A percentile compares a stretch with the other conserved stretches of the same genome.
These are phyloP conservation scores for Phaseolus lunatus DNA, from an alignment of 306 rosid genomes.

Conservation along the genomic window DNA sequence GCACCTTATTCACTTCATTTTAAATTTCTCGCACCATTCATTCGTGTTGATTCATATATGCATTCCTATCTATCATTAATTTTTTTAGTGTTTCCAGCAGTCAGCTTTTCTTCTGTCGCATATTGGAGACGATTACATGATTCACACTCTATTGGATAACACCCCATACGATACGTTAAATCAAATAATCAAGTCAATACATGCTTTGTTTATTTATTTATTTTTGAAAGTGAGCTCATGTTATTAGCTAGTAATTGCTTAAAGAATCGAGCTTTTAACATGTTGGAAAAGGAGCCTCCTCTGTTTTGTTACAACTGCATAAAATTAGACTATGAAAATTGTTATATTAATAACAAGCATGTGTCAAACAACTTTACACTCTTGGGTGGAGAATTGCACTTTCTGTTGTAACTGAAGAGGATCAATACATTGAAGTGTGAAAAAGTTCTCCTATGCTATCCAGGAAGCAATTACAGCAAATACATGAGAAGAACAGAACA, in stretches of 20 bases:
- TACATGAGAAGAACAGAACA: not conserved
- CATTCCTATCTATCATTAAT: not conserved
- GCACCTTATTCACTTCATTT: not conserved
- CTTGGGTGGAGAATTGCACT: not conserved
- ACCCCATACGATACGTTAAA: not conserved
- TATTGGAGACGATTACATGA: not conserved
- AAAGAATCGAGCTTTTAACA: constrained; percentile 5
- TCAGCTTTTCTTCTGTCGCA: not conserved
- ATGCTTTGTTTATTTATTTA: not conserved
- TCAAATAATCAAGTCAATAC: not conserved
- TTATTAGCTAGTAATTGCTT: not conserved
- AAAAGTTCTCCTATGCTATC: not conserved
- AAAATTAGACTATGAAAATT: not conserved
- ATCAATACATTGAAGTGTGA: not conserved
- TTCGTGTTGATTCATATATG: not conserved
- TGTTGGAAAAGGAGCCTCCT: not conserved
- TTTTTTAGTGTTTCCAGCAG: not conserved
- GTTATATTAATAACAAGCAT: not conserved
- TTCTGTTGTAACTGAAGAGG: not conserved
- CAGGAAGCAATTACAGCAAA: constrained; percentile 18
- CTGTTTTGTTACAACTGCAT: constrained; percentile 14
- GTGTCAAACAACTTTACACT: constrained; percentile 7
- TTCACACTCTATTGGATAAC: not conserved
- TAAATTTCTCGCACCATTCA: not conserved
- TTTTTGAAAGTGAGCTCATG: not conserved